phyloP scores from a whole-genome alignment of 208 protist species.

The Trypanosoma melophagium region DNA sequence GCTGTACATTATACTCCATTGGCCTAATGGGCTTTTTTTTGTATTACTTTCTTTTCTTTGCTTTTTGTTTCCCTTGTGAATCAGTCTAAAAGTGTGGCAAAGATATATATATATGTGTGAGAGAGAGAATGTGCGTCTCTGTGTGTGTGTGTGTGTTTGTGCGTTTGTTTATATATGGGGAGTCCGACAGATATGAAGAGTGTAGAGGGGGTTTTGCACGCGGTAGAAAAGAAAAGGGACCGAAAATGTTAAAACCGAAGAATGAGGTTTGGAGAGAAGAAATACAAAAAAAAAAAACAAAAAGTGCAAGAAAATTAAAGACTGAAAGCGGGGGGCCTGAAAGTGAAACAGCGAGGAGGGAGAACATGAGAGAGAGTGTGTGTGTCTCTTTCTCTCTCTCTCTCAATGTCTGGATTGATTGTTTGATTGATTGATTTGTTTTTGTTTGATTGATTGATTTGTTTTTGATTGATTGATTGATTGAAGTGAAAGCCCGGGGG shows the following conservation, averaged over 20 bases:
- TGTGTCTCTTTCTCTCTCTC: background rate
- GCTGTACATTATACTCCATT: too few relatives aligned
- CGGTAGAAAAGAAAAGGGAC: background rate
- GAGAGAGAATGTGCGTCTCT: background rate
- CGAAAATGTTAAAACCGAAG: background rate
- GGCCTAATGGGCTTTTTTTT: too few relatives aligned
- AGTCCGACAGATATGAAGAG: background rate
- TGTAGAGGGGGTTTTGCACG: background rate
- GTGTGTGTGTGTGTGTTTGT: slow-evolving; percentile 6
- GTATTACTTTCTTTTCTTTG: too few relatives aligned
- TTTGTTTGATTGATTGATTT: slow-evolving; percentile 5
- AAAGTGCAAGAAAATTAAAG: background rate
- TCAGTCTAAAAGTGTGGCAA: too few relatives aligned
- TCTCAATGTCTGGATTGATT: background rate
- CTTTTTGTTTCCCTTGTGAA: too few relatives aligned
- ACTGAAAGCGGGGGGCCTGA: background rate
- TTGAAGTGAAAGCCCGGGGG: slow-evolving; percentile 4
- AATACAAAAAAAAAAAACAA: slow-evolving; percentile 1
- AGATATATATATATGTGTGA: too few relatives aligned
- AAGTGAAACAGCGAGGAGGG: background rate
- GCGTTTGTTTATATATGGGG: background rate
- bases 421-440: too few relatives aligned
- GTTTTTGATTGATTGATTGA: slow-evolving; percentile 10
- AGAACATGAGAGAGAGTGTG: slow-evolving; percentile 1
- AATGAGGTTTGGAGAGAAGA: background rate